Base-by-base conservation (phyloP, 2,329 filamentous ascomycete genomes). In the Aureobasidium sp. region DNA sequence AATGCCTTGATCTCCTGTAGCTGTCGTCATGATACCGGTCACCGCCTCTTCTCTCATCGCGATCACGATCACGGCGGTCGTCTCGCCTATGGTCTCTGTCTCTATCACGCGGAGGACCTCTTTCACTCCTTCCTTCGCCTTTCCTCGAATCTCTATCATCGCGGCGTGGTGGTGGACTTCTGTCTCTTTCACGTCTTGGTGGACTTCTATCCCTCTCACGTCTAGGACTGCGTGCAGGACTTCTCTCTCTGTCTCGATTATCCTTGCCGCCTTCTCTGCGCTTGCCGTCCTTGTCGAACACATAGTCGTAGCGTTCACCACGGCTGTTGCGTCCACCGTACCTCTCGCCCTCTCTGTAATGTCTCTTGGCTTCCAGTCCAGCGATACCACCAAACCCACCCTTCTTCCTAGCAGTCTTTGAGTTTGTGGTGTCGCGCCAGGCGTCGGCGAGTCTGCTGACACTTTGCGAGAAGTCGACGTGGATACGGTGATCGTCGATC, bases 401-500 rank as follows among this genome's bases (percentile, higher is more conserved):
- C 36, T 80, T 80, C 73, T 73, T 82, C 68, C 74, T 78, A 77
- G 78, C 77, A 49, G 93, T 83, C 77, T 96, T 97, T 45, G 82
- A 83, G 70, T 96, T 96, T 25, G 92, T 91, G 44, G 87, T 87
- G 63, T 85, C 88, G 64, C 94, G 84, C 94, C 94, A 99, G 14
- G 87, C 86, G 65, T 96, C 90, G 49, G 91, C 94, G 9, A 99
- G 77, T 71, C 91, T 93, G 64, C 84, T 86, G 11, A 88, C 94
- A 72, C 91, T 96, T 77, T 99, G 94, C 11, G 92, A 97, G 75
- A 99, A 99, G 76, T 99, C 94, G 61, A 99, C 94, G 71, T 99
- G 94, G 65, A 99, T 99, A 45, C 94, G 87, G 66, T 96, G 90
- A 68, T 99, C 94, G 70, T 99, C 94, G 66, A 99, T 97, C 61